Evolutionary conservation across 2,329 filamentous ascomycete species (phyloP).

Genomic region (Xylariaceae sp.): DNA sequence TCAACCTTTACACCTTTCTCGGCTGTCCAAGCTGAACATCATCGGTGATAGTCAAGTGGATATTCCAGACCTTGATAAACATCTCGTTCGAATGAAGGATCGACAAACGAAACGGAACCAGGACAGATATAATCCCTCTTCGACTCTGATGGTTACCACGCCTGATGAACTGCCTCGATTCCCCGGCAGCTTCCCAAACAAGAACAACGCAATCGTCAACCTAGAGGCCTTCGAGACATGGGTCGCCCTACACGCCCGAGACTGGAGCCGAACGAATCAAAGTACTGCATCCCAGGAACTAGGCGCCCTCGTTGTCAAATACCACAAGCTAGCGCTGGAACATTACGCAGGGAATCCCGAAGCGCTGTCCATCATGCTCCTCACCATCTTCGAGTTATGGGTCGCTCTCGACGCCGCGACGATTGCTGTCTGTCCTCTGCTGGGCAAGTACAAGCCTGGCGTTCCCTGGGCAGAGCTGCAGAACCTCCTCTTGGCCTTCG

Average conservation of each 20-base stretch:
- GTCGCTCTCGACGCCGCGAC: slow-evolving; percentile 7
- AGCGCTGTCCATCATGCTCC: slow-evolving; percentile 11
- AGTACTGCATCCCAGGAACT: neutral
- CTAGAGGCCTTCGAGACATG: slow-evolving; percentile 45
- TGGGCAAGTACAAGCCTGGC: slow-evolving; percentile 18
- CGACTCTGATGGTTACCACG: slow-evolving; percentile 1
- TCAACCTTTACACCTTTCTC: neutral
- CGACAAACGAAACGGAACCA: neutral
- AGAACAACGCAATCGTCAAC: neutral
- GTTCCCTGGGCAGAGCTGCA: slow-evolving; percentile 31
- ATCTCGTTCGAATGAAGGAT: slow-evolving; percentile 1
- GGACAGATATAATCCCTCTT: neutral
- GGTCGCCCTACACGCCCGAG: slow-evolving; percentile 31
- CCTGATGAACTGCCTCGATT: slow-evolving; percentile 1
- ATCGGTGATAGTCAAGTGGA: neutral
- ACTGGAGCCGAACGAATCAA: neutral
- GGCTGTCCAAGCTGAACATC: slow-evolving; percentile 9
- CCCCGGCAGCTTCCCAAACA: neutral
- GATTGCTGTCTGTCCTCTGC: neutral
- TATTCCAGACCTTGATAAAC: slow-evolving; percentile 9
- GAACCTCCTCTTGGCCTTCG: slow-evolving; percentile 6
- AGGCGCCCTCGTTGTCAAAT: slow-evolving; percentile 1
- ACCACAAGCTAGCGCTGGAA: neutral
- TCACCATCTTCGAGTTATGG: slow-evolving; percentile 14
- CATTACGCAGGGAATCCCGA: slow-evolving; percentile 11